phyloP scores from a whole-genome alignment of 2,329 filamentous ascomycete genomes.

The Arthrobotrys pseudoclavata region DNA sequence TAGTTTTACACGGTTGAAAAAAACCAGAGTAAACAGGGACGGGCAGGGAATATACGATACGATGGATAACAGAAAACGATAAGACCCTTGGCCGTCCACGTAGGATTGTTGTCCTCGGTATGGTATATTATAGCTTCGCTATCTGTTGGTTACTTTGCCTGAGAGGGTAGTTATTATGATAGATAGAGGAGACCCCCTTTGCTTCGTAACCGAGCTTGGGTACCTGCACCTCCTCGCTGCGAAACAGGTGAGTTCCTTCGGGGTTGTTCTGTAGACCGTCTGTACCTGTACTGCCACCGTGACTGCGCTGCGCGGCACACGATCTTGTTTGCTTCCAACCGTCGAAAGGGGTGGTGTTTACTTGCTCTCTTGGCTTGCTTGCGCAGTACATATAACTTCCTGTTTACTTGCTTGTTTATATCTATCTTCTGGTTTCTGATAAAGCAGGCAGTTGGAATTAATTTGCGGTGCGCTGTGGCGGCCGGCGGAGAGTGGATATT shows the following conservation, averaged over 20 bases:
- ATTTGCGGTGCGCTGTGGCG: constrained; percentile 4
- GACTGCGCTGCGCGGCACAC: too few species aligned
- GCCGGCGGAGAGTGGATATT: constrained; percentile 13
- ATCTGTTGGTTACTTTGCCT: too few species aligned
- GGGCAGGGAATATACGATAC: too few species aligned
- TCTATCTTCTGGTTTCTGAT: not conserved
- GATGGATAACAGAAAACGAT: too few species aligned
- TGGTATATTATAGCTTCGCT: not conserved
- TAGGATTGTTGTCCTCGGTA: not conserved
- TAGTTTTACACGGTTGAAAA: too few species aligned
- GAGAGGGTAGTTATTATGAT: too few species aligned
- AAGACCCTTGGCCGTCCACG: too few species aligned
- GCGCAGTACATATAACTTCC: not conserved
- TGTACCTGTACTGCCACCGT: too few species aligned
- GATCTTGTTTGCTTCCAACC: not conserved
- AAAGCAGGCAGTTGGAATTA: not conserved
- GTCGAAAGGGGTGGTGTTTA: not conserved
- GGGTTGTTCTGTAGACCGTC: not conserved
- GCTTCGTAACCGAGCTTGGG: too few species aligned
- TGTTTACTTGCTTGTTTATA: not conserved
- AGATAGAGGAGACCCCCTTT: too few species aligned
- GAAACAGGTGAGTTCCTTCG: not conserved
- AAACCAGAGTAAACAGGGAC: too few species aligned
- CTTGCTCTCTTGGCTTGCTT: not conserved
- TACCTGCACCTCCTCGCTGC: not conserved